These are phyloP conservation scores for Smittium culicis DNA, from an alignment of 371 early-diverging fungal genomes.

Conservation along the genomic window DNA sequence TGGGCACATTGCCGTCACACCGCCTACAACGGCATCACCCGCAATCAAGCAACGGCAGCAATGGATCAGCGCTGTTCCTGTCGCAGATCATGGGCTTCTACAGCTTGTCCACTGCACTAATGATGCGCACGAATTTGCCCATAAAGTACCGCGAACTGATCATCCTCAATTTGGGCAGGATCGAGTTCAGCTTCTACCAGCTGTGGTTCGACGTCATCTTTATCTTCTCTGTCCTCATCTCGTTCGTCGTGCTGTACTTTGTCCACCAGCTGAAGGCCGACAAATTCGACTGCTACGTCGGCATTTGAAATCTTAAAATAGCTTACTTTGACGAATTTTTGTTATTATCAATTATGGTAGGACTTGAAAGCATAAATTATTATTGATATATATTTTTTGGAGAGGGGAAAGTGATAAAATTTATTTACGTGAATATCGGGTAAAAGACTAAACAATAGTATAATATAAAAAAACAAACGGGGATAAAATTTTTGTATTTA, in stretches of 20 bases:
- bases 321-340: too few relatives aligned
- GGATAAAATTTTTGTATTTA: too few relatives aligned
- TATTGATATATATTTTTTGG: too few relatives aligned
- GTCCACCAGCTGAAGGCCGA: conserved; percentile 44
- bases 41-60: conserved; percentile 45
- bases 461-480: too few relatives aligned
- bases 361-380: too few relatives aligned
- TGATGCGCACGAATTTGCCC: conserved; percentile 81
- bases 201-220: conserved; percentile 90
- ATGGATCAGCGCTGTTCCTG: conserved; percentile 54
- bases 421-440: too few relatives aligned
- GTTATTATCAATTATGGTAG: too few relatives aligned
- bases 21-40: conserved; percentile 38
- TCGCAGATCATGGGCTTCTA: conserved; percentile 89
- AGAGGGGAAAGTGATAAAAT: too few relatives aligned
- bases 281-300: conserved; percentile 31
- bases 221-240: conserved; percentile 55
- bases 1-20: background rate
- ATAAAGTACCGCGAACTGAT: conserved; percentile 65
- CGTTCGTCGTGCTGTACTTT: conserved; percentile 48
- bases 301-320: too few relatives aligned
- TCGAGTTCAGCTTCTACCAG: conserved; percentile 76
- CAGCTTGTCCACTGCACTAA: conserved; percentile 70
- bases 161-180: conserved; percentile 51
- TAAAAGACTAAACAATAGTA: too few relatives aligned